phyloP scores from a whole-genome alignment of 2,329 filamentous ascomycete species.

The Neofusicoccum kwambonambiense region DNA sequence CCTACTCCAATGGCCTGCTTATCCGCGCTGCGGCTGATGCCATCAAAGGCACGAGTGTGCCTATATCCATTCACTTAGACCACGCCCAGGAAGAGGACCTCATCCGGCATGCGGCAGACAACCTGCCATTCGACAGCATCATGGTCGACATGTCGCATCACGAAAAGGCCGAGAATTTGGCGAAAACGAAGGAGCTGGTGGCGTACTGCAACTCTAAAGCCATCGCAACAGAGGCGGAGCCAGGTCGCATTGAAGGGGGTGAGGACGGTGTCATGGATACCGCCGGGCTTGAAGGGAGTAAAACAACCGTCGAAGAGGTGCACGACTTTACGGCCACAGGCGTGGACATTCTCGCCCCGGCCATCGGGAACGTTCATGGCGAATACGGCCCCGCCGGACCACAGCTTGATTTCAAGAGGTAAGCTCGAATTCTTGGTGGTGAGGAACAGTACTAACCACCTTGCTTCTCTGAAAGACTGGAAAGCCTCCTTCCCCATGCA shows the following conservation, averaged over 20 bases:
- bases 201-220: constrained; percentile 61
- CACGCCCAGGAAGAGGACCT: constrained; percentile 47
- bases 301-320: constrained; percentile 67
- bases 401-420: constrained; percentile 26
- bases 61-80: constrained; percentile 48
- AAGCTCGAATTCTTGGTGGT: neutral
- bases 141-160: constrained; percentile 78
- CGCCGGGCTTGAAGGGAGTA: constrained; percentile 58
- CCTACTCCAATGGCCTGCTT: constrained; percentile 57
- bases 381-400: constrained; percentile 64
- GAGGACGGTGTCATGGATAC: constrained; percentile 73
- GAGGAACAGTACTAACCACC: neutral
- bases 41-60: constrained; percentile 41
- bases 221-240: constrained; percentile 69
- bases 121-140: constrained; percentile 66
- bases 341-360: constrained; percentile 70
- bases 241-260: constrained; percentile 67
- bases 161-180: constrained; percentile 66
- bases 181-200: constrained; percentile 60
- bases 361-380: constrained; percentile 74
- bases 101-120: constrained; percentile 41
- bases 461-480: neutral
- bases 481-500: constrained; percentile 16
- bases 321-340: constrained; percentile 68
- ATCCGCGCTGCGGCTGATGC: constrained; percentile 48